A percentile compares a stretch with the other conserved stretches of the same genome.
Conservation (phyloP, 2,329 filamentous ascomycete genomes). For the Penicillium sp. region DNA sequence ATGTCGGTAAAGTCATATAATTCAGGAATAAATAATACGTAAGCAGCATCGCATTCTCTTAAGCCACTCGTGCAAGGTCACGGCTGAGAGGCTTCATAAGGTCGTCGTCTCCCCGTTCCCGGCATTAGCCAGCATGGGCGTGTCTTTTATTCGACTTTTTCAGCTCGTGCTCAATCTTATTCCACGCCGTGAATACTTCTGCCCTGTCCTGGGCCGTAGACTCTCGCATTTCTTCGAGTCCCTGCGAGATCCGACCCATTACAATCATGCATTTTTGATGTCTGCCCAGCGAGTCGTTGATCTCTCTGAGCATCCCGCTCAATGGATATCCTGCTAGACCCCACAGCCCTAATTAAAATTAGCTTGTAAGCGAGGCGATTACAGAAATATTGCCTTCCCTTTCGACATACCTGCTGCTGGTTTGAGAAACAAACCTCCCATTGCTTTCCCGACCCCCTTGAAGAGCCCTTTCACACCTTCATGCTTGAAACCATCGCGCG, state of each 20-base stretch:
- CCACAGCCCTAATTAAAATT: constrained; percentile 27
- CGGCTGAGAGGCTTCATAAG: neutral
- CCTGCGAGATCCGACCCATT: constrained; percentile 30
- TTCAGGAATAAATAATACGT: neutral
- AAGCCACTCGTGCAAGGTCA: neutral
- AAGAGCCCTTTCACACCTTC: constrained; percentile 67
- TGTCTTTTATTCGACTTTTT: neutral
- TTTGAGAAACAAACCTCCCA: constrained; percentile 79
- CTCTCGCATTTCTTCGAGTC: constrained; percentile 30
- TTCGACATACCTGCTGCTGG: constrained; percentile 68
- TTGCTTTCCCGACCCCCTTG: constrained; percentile 79
- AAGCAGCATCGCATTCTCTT: neutral
- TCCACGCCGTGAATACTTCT: constrained; percentile 24
- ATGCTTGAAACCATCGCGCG: constrained; percentile 67
- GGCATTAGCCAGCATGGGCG: neutral
- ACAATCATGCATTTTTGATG: constrained; percentile 32
- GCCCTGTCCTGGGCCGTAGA: constrained; percentile 26
- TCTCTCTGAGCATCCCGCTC: constrained; percentile 33
- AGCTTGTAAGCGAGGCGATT: neutral
- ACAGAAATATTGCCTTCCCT: neutral
- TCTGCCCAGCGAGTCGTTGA: constrained; percentile 31
- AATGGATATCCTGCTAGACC: constrained; percentile 35
- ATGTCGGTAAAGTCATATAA: neutral
- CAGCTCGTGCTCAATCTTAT: neutral
- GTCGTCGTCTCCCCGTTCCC: neutral